Percentiles rank a stretch among this genome's conserved stretches.
Evolutionary conservation across 2,329 filamentous ascomycete species (phyloP).

Genomic region (Rosellinia necatrix): DNA sequence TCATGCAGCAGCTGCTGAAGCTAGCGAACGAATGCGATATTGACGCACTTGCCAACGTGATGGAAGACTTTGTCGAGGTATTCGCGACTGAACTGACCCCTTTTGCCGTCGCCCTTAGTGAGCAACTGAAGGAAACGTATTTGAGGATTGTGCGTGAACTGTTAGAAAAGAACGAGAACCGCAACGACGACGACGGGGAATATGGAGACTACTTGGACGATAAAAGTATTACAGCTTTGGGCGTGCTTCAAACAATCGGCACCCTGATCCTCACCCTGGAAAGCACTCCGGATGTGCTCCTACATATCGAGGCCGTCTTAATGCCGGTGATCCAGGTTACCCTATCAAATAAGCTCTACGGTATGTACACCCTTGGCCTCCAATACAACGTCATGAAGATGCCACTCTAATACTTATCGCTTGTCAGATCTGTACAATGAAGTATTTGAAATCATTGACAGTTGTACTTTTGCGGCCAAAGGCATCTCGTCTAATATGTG

Average conservation of each 20-base stretch:
- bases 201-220: conserved; percentile 95
- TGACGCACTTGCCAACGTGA: conserved; percentile 94
- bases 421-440: conserved; percentile 87
- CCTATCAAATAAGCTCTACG: conserved; percentile 95
- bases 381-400: not conserved
- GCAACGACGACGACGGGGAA: conserved; percentile 74
- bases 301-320: conserved; percentile 91
- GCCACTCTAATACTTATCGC: not conserved
- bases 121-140: conserved; percentile 95
- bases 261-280: conserved; percentile 96
- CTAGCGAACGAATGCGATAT: conserved; percentile 97
- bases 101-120: conserved; percentile 93
- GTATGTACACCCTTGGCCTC: conserved; percentile 47
- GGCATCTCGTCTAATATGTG: conserved; percentile 96
- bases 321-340: conserved; percentile 98
- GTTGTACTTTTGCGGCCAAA: conserved; percentile 97
- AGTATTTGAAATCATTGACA: conserved; percentile 98
- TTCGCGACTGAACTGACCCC: conserved; percentile 97
- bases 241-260: conserved; percentile 95
- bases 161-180: conserved; percentile 82
- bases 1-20: conserved; percentile 98
- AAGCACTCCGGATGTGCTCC: conserved; percentile 92
- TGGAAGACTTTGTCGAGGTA: conserved; percentile 99
- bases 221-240: conserved; percentile 96
- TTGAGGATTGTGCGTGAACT: conserved; percentile 90